Evolutionary conservation across 768 basidiomycete genomes (phyloP).

Genomic region (Lentinula raphanica): DNA sequence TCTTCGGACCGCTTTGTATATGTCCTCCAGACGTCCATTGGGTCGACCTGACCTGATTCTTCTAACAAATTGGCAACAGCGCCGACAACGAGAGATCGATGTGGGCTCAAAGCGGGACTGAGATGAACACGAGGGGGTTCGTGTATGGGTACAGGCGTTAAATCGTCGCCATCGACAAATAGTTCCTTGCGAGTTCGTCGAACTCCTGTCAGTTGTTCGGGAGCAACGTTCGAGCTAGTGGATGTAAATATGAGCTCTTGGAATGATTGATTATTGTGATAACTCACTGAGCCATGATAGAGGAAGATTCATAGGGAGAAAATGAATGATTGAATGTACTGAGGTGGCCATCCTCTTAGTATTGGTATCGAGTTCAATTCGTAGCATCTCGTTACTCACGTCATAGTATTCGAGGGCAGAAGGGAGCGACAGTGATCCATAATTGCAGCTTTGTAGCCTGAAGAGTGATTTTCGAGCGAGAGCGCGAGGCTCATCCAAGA

Average conservation of each 20-base stretch:
- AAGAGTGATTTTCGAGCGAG: neutral
- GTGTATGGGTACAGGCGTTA: neutral
- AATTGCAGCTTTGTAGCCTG: neutral
- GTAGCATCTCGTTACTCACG: neutral
- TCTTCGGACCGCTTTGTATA: neutral
- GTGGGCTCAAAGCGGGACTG: neutral
- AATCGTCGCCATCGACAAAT: neutral
- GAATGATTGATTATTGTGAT: neutral
- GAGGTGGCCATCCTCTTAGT: neutral
- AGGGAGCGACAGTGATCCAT: neutral
- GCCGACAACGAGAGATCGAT: neutral
- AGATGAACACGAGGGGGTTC: neutral
- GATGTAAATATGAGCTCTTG: neutral
- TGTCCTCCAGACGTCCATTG: constrained; percentile 4
- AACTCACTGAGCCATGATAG: neutral
- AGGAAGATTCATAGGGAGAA: neutral
- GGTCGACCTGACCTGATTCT: neutral
- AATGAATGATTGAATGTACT: neutral
- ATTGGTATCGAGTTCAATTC: neutral
- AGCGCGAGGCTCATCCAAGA: neutral
- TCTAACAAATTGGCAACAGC: neutral
- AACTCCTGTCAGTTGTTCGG: neutral
- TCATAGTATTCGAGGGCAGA: neutral
- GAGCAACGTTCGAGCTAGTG: neutral
- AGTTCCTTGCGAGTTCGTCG: neutral